Evolutionary conservation across 352 stramenopile species (phyloP).

Genomic region (Pythium dissotocum): DNA sequence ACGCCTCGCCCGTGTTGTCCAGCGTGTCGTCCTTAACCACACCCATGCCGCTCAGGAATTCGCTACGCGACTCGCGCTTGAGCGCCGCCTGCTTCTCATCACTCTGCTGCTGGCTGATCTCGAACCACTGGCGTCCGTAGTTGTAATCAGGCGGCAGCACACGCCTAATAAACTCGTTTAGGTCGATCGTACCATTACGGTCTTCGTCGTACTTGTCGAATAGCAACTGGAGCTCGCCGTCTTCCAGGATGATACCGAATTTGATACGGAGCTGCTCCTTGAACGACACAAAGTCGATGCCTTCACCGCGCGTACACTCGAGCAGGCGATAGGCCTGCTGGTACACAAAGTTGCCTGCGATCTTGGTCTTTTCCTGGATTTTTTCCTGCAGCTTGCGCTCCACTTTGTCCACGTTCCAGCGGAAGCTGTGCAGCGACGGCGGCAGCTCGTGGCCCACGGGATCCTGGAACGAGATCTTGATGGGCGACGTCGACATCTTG

Average conservation of each 20-base stretch:
- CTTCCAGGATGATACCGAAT: conserved; percentile 79
- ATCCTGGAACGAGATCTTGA: conserved; percentile 63
- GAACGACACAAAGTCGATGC: conserved; percentile 80
- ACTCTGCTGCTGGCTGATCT: conserved; percentile 67
- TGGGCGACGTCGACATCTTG: conserved; percentile 34
- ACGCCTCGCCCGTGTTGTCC: conserved; percentile 45
- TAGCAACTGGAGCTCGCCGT: conserved; percentile 66
- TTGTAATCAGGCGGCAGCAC: conserved; percentile 79
- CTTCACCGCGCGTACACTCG: conserved; percentile 66
- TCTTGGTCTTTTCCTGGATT: conserved; percentile 85
- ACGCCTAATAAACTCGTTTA: conserved; percentile 82
- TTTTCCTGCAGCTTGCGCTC: conserved; percentile 84
- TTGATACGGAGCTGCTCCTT: conserved; percentile 73
- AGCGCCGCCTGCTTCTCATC: conserved; percentile 56
- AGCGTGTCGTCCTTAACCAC: conserved; percentile 31
- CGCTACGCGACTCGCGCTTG: conserved; percentile 59
- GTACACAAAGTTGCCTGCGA: conserved; percentile 84
- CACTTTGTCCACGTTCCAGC: conserved; percentile 79
- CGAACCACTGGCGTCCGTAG: conserved; percentile 73
- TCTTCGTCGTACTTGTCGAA: conserved; percentile 89
- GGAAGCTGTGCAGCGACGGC: conserved; percentile 65
- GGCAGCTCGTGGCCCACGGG: conserved; percentile 61
- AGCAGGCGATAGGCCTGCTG: conserved; percentile 84
- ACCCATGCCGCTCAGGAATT: conserved; percentile 55
- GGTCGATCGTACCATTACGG: conserved; percentile 74